Percentiles rank a stretch among this genome's conserved stretches.
phyloP scores from a whole-genome alignment of 169 alveolate species.

The Neospora caninum region DNA sequence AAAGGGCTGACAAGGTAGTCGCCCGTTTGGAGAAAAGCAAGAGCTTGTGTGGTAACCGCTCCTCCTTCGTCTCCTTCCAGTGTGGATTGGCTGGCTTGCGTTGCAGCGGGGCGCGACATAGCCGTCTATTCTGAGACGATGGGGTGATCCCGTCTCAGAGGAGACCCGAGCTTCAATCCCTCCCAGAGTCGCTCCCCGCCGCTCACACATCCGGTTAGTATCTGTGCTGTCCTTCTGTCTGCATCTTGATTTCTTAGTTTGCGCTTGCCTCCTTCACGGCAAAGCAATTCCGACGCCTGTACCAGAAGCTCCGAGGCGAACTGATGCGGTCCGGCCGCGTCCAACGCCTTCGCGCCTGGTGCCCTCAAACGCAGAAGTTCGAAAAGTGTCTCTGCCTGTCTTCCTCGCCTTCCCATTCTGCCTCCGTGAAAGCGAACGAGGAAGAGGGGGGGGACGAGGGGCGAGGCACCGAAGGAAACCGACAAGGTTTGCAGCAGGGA shows the following conservation, averaged over 20 bases:
- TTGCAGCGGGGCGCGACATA: too few species aligned
- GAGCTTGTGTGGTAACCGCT: too few species aligned
- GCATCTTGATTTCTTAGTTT: not conserved
- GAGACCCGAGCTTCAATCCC: too few species aligned
- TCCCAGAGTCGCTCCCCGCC: too few species aligned
- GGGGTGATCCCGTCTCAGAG: too few species aligned
- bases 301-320: conserved; percentile 47
- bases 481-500: too few species aligned
- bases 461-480: not conserved
- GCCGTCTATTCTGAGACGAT: too few species aligned
- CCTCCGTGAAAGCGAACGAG: not conserved
- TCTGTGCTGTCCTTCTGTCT: not conserved
- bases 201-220: too few species aligned
- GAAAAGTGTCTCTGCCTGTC: conserved; percentile 51
- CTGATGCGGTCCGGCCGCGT: conserved; percentile 43
- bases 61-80: too few species aligned
- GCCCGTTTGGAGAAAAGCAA: too few species aligned
- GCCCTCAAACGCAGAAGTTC: conserved; percentile 46
- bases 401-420: not conserved
- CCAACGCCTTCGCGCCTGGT: conserved; percentile 59
- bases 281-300: conserved; percentile 49
- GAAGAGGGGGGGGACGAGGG: not conserved
- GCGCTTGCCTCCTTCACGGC: conserved; percentile 39
- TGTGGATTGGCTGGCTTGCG: too few species aligned
- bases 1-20: too few species aligned